These are phyloP conservation scores for Arachis stenosperma DNA, from an alignment of 306 rosid genomes.

Conservation along the genomic window DNA sequence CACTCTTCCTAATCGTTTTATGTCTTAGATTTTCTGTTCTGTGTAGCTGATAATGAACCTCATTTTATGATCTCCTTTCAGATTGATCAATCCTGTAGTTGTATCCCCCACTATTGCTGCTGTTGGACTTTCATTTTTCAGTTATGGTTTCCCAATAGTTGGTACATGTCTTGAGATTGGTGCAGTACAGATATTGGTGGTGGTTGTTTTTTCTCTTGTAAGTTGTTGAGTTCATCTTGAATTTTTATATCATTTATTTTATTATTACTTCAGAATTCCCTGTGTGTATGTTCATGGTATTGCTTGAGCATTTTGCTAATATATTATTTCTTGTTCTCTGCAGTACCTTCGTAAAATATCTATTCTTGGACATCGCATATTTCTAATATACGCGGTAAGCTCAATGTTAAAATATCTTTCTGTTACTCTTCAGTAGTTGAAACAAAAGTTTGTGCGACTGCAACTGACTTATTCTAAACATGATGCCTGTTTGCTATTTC, in stretches of 20 bases:
- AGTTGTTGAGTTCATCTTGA: conserved; percentile 48
- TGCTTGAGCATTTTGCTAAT: conserved; percentile 32
- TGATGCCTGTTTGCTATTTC: conserved; percentile 34
- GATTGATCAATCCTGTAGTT: conserved; percentile 97
- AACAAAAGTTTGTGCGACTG: conserved; percentile 24
- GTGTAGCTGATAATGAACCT: conserved; percentile 35
- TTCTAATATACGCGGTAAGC: conserved; percentile 94
- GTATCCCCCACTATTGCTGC: conserved; percentile 99
- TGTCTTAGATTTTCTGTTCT: conserved; percentile 49
- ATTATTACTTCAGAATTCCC: neutral
- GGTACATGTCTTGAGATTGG: conserved; percentile 98
- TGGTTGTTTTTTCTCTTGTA: conserved; percentile 88
- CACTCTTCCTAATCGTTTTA: neutral
- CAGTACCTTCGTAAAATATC: conserved; percentile 98
- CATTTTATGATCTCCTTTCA: conserved; percentile 51
- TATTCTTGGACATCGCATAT: conserved; percentile 90
- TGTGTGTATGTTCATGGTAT: conserved; percentile 20
- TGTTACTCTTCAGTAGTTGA: conserved; percentile 22
- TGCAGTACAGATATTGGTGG: conserved; percentile 85
- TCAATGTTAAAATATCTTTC: conserved; percentile 3
- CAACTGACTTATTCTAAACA: conserved; percentile 29
- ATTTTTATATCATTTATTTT: conserved; percentile 7
- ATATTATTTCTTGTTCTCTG: conserved; percentile 32
- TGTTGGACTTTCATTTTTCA: conserved; percentile 95
- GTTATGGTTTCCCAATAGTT: conserved; percentile 90